phyloP scores from a whole-genome alignment of 352 stramenopile species.

The Plasmopara viticola region DNA sequence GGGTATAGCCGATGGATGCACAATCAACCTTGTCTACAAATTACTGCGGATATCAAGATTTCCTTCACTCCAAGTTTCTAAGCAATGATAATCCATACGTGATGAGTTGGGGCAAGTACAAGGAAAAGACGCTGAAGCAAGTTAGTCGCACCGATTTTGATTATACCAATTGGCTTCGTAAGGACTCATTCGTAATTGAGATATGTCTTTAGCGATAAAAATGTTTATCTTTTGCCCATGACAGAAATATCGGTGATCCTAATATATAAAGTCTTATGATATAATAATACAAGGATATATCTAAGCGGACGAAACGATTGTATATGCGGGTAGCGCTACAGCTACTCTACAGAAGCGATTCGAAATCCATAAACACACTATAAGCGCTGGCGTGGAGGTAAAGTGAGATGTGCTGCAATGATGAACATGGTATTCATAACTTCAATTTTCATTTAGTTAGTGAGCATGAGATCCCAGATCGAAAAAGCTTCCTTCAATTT shows the following conservation, averaged over 20 bases:
- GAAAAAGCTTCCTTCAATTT: too few relatives aligned
- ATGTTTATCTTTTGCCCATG: constrained; percentile 4
- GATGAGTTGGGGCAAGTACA: constrained; percentile 19
- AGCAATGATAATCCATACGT: constrained; percentile 16
- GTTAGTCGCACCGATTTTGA: constrained; percentile 8
- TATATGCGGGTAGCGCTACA: constrained; percentile 14
- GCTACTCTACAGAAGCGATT: constrained; percentile 5
- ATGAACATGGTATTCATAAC: too few relatives aligned
- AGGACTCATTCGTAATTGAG: constrained; percentile 13
- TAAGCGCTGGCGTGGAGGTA: too few relatives aligned
- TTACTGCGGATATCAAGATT: constrained; percentile 15
- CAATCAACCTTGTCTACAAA: constrained; percentile 12
- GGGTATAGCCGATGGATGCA: constrained; percentile 11
- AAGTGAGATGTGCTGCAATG: too few relatives aligned
- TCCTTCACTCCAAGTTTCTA: constrained; percentile 12
- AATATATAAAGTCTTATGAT: constrained; percentile 15
- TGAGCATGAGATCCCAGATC: too few relatives aligned
- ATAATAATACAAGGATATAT: constrained; percentile 17
- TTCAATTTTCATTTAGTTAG: too few relatives aligned
- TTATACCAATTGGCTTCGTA: constrained; percentile 2
- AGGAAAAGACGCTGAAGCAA: constrained; percentile 10
- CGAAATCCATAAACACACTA: too few relatives aligned
- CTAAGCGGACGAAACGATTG: constrained; percentile 12
- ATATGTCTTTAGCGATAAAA: neutral
- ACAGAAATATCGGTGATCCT: constrained; percentile 5